Base-by-base conservation (phyloP, 2,329 filamentous ascomycete species). In the Ophiobolus disseminans region DNA sequence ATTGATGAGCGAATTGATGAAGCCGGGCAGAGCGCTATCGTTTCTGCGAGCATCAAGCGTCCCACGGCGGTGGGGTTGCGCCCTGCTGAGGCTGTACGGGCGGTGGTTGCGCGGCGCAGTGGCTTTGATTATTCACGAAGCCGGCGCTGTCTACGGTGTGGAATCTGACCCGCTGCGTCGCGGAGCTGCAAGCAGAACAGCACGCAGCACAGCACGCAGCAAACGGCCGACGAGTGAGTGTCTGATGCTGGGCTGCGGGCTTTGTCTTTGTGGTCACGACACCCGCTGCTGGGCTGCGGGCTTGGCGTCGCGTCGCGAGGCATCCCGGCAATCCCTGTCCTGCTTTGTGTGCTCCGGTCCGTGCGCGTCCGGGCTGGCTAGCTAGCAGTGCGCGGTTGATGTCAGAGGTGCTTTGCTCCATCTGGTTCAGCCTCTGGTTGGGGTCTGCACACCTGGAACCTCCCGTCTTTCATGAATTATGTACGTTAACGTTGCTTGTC, bases 401-500 rank as follows among this genome's bases (percentile, higher is more conserved):
- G 66, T 71, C 68, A 71, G 68, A 70, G 60, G n/a, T 28, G n/a
- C 55, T 60, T 63, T 59, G 62, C 64, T 68, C 62, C 63, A 68
- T 67, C 63, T 70, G 68, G 67, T 70, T 72, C 70, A 72, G 68
- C 68, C 65, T 67, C 65, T 70, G 65, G 58, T 53, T 46, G 47
- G 50, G 13, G 30, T 28, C 55, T 58, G 53, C 45, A 63, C 68
- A 66, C 61, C 69, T 72, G 69, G 70, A 69, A 69, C 66, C 63
- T 70, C 68, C 67, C 69, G 69, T 59, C 61, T 59, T 66, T 66
- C 62, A 67, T 63, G 53, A 63, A 58, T 63, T 57, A 60, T 70
- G 66, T 72, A 73, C 72, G 66, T 69, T 72, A n/a, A n/a, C 68
- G 69, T 69, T 72, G 52, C 55, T 53, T 57, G 54, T 57, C 64